Evolutionary conservation across 768 basidiomycete genomes (phyloP).

Genomic region (Lactifluus pinguis): DNA sequence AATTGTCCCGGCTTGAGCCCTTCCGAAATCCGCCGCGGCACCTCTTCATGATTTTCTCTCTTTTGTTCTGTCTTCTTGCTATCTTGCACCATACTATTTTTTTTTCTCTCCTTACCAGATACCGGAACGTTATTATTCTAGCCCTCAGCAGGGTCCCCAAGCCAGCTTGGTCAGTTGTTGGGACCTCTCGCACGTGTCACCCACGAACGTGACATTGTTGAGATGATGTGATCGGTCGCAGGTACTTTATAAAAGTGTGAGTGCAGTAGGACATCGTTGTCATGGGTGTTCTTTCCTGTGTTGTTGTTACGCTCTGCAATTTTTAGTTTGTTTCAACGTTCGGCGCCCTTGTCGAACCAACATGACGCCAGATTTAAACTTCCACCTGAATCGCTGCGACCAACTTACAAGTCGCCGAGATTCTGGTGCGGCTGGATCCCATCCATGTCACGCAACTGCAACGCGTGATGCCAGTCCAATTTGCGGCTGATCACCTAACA

Average conservation of each 20-base stretch:
- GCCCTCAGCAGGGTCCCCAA: neutral
- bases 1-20: neutral
- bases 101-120: neutral
- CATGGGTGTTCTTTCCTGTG: neutral
- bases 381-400: no score
- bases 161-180: neutral
- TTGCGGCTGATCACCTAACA: neutral
- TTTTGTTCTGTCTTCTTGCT: neutral
- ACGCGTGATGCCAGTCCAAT: no score
- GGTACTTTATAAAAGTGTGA: no score
- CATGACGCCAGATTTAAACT: no score
- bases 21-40: constrained; percentile 4
- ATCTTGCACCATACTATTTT: neutral
- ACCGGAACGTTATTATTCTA: neutral
- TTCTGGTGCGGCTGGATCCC: no score
- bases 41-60: no score
- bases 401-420: no score
- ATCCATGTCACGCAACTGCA: no score
- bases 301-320: neutral
- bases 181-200: neutral
- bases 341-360: no score
- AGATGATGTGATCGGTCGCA: neutral
- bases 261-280: neutral
- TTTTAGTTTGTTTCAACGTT: neutral
- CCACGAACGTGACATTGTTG: neutral